Percentiles rank a stretch among this genome's conserved stretches.
These are phyloP conservation scores for Nepenthes gracilis DNA, from an alignment of 148 eudicot species.

Conservation along the genomic window DNA sequence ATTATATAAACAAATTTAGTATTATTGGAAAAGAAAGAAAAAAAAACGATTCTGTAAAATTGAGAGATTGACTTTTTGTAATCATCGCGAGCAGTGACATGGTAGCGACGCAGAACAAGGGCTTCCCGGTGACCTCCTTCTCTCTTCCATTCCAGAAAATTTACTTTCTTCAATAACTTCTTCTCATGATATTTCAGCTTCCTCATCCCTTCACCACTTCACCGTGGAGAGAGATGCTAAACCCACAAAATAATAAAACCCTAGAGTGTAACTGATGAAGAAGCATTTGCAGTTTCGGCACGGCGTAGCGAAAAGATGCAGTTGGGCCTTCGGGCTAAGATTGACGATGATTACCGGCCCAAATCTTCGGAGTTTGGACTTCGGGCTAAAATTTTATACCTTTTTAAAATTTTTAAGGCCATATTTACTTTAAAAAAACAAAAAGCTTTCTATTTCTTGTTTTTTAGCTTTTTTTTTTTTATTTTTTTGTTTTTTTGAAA, in stretches of 20 bases:
- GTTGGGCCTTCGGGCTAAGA: no score
- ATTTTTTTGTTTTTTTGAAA: no score
- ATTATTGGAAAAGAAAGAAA: background rate
- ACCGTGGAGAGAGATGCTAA: background rate
- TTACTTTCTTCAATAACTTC: slow-evolving; percentile 56
- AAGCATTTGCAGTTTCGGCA: no score
- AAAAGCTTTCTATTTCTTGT: no score
- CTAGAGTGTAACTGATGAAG: background rate
- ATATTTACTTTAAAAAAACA: no score
- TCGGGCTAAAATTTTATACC: no score
- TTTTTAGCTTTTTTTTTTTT: no score
- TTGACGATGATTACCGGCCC: no score
- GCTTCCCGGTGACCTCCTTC: slow-evolving; percentile 84
- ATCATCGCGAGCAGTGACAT: slow-evolving; percentile 76
- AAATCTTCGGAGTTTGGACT: no score
- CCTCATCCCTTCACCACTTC: slow-evolving; percentile 38
- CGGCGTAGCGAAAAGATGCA: no score
- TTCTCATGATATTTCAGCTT: slow-evolving; percentile 69
- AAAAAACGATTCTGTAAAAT: background rate
- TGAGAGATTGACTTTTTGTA: slow-evolving; percentile 61
- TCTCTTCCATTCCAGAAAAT: slow-evolving; percentile 86
- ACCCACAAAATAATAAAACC: background rate
- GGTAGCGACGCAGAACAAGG: slow-evolving; percentile 68
- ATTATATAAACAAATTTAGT: background rate
- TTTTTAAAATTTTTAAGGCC: no score